Percentiles rank a stretch among this genome's conserved stretches.
Conservation (phyloP, 768 basidiomycete genomes). For the Dictyophora rubrovolvata region DNA sequence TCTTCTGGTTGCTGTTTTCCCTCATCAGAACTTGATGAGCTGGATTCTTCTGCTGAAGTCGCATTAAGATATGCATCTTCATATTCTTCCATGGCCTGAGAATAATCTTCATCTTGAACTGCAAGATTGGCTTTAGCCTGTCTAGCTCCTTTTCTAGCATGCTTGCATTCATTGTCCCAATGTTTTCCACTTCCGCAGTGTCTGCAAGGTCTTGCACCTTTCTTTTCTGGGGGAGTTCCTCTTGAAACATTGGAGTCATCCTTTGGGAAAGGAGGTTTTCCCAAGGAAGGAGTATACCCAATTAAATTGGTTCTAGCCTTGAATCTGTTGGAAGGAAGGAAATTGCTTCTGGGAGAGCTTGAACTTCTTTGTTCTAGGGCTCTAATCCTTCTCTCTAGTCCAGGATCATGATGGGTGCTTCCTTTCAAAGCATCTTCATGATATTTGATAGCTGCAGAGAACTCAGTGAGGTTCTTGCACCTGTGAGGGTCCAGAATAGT, state of each 20-base stretch:
- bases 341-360: neutral
- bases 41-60: conserved; percentile 8
- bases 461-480: conserved; percentile 5
- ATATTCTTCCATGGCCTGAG: conserved; percentile 22
- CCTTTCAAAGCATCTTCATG: conserved; percentile 11
- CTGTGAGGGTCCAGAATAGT: conserved; percentile 12
- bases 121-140: conserved; percentile 16
- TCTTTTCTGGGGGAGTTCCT: conserved; percentile 10
- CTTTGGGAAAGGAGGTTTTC: conserved; percentile 16
- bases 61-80: conserved; percentile 18
- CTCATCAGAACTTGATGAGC: neutral
- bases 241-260: conserved; percentile 16
- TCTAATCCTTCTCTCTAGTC: neutral
- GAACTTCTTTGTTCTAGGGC: neutral
- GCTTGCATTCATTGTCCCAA: conserved; percentile 26
- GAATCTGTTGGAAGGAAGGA: neutral
- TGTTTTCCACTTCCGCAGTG: conserved; percentile 26
- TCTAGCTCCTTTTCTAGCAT: conserved; percentile 15
- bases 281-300: neutral
- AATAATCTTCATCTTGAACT: neutral
- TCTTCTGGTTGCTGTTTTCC: too few species aligned
- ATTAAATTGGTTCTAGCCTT: conserved; percentile 4
- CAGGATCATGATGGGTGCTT: neutral
- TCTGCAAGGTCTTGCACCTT: conserved; percentile 22
- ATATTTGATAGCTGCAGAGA: conserved; percentile 15